Base-by-base conservation (phyloP, 257 asterid species). In the Apocynum venetum region DNA sequence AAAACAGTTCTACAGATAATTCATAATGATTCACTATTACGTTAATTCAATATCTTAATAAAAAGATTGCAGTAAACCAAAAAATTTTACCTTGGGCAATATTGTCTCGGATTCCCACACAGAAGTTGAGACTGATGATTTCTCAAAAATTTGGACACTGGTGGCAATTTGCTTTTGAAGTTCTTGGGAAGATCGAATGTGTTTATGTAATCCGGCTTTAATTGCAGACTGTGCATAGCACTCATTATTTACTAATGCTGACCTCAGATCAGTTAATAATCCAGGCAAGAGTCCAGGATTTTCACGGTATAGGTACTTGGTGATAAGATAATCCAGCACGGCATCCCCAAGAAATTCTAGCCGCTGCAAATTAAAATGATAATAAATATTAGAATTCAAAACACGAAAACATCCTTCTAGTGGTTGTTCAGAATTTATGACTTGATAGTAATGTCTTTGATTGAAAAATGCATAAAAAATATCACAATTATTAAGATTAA, bases 331-430 rank as follows among this genome's bases (percentile, higher is more conserved):
- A 80, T 94, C 98, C 0, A 92, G 83, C 79, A 92, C 92, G 0
- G 97, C 94, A 82, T 94, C 98, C 70, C 98, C 98, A 36, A 94
- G 94, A 85, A 85, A 94, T 77, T 94, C 97, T 77, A 94, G 84
- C 7, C 97, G 90, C 97, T 92, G 80, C 77, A 85, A 2, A 74
- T 75, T 1, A 80, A 76, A 4, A 19, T 59, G 76, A 57, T 4
- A 53, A 44, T 25, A 10, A n/a, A 52, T 10, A 36, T 53, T 65
- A 78, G 35, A 68, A 53, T 35, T 3, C 4, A 49, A 10, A 52
- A n/a, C 25, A 35, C 19, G 11, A 36, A 36, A 25, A 25, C 25
- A 38, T 10, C 44, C 17, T 36, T 53, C 5, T 14, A 49, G 53
- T 49, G 7, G 53, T 10, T 49, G 4, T 53, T 15, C 20, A 53